These are phyloP conservation scores for Arachnopeziza araneosa DNA, from an alignment of 2,329 filamentous ascomycete species.

Conservation along the genomic window DNA sequence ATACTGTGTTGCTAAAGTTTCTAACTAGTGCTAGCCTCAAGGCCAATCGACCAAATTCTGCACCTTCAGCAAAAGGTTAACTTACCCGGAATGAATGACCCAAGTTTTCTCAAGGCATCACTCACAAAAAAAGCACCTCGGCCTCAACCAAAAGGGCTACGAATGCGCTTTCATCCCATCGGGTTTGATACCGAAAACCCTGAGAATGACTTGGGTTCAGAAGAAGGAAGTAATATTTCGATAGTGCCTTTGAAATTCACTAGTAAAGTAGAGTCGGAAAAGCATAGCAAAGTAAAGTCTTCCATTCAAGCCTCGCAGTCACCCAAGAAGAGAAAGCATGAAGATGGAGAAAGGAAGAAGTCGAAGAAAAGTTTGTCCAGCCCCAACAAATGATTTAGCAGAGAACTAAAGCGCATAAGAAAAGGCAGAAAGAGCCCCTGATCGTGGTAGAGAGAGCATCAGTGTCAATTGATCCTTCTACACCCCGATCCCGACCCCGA, in stretches of 20 bases:
- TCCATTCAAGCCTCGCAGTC: background rate
- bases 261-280: background rate
- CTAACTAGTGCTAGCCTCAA: conserved; percentile 15
- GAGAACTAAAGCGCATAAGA: background rate
- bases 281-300: background rate
- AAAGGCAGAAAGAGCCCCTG: background rate
- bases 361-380: conserved; percentile 26
- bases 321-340: conserved; percentile 23
- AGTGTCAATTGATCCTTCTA: background rate
- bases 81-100: conserved; percentile 31
- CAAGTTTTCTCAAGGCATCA: conserved; percentile 33
- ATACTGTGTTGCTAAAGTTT: background rate
- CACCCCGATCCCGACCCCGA: too few relatives aligned
- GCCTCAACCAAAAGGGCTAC: conserved; percentile 62
- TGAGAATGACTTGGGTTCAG: conserved; percentile 32
- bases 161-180: conserved; percentile 61
- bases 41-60: conserved; percentile 51
- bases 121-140: conserved; percentile 48
- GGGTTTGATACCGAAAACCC: conserved; percentile 45
- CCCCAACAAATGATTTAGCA: background rate
- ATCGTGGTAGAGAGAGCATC: background rate
- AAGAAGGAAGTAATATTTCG: background rate
- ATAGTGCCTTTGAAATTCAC: background rate
- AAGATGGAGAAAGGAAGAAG: conserved; percentile 16
- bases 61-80: conserved; percentile 60